Percentiles rank a stretch among this genome's conserved stretches.
These are phyloP conservation scores for Clarireedia homoeocarpa DNA, from an alignment of 2,329 filamentous ascomycete species.

Conservation along the genomic window DNA sequence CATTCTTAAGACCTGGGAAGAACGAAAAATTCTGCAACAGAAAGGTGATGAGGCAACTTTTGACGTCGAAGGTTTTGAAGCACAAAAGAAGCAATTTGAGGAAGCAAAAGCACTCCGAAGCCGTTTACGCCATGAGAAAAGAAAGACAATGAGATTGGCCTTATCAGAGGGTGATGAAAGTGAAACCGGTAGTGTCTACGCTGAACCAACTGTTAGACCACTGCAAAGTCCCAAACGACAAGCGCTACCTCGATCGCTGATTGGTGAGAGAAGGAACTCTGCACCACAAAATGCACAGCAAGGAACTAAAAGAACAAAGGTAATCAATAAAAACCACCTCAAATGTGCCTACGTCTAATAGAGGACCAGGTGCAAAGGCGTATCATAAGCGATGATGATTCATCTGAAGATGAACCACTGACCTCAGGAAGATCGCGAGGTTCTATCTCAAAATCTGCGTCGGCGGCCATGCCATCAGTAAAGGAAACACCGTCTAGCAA, in stretches of 20 bases:
- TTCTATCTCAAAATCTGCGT: background rate
- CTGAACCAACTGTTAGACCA: background rate
- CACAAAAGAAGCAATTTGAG: background rate
- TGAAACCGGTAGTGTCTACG: background rate
- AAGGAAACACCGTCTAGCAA: background rate
- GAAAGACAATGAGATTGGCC: too few relatives aligned
- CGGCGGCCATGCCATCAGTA: background rate
- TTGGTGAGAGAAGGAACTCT: background rate
- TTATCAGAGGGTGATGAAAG: background rate
- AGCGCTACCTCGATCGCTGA: slow-evolving; percentile 1
- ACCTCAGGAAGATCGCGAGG: background rate
- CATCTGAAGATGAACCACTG: slow-evolving; percentile 4
- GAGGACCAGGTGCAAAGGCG: background rate
- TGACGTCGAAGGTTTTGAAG: slow-evolving; percentile 18
- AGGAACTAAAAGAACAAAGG: background rate
- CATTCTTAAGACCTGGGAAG: slow-evolving; percentile 30
- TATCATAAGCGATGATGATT: background rate
- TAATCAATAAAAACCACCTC: background rate
- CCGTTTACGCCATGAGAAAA: background rate
- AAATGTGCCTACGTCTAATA: too few relatives aligned
- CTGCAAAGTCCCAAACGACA: slow-evolving; percentile 6
- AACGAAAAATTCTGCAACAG: slow-evolving; percentile 15
- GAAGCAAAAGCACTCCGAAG: slow-evolving; percentile 12
- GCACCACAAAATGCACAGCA: background rate
- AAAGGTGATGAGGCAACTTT: slow-evolving; percentile 17